Conservation (phyloP, 768 basidiomycete species). For the Leccinum truebloodii region DNA sequence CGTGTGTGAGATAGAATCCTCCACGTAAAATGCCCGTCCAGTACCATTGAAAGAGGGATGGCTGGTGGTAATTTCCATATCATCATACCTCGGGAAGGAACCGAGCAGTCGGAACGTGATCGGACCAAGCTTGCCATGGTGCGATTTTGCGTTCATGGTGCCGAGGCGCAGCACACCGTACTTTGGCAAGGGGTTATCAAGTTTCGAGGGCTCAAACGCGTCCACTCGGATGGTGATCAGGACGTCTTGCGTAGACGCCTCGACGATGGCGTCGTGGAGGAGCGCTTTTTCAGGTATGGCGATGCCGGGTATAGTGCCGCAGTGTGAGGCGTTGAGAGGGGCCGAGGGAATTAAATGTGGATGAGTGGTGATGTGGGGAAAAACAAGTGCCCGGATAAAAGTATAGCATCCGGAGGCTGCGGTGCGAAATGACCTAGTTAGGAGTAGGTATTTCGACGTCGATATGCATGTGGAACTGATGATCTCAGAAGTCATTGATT, state of each 20-base stretch:
- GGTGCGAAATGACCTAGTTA: slow-evolving; percentile 6
- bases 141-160: neutral
- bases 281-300: neutral
- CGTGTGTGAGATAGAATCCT: no score
- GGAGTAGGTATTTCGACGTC: slow-evolving; percentile 21
- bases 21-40: slow-evolving; percentile 11
- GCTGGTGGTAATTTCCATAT: neutral
- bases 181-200: neutral
- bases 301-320: slow-evolving; percentile 4
- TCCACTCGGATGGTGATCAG: slow-evolving; percentile 11
- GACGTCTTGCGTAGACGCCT: slow-evolving; percentile 11
- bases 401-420: slow-evolving; percentile 4
- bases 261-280: slow-evolving; percentile 14
- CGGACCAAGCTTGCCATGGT: neutral
- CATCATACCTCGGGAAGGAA: neutral
- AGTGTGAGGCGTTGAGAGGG: slow-evolving; percentile 10
- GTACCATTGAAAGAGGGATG: slow-evolving; percentile 16
- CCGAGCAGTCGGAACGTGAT: slow-evolving; percentile 11
- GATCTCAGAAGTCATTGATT: neutral
- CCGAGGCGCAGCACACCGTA: slow-evolving; percentile 12
- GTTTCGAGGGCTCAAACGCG: neutral
- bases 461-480: slow-evolving; percentile 8
- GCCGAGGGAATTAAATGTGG: neutral
- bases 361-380: slow-evolving; percentile 5
- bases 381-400: slow-evolving; percentile 6